Evolutionary conservation across 805 yeast species (phyloP).

Genomic region (Ogataea nitratoaversa): DNA sequence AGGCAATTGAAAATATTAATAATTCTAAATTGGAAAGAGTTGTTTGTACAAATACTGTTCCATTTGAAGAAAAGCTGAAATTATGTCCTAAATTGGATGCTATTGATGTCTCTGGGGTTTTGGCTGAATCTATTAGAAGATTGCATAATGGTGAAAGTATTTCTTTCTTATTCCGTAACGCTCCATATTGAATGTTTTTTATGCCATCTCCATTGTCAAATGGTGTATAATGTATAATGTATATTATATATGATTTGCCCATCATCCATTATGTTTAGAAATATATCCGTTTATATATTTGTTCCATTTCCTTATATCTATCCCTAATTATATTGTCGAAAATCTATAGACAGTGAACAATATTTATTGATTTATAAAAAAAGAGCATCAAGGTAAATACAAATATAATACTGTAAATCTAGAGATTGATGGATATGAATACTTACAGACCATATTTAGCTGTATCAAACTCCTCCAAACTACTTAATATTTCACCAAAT

Average conservation of each 20-base stretch:
- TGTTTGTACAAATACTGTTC: slow-evolving; percentile 78
- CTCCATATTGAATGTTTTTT: slow-evolving; percentile 48
- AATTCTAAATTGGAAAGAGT: slow-evolving; percentile 63
- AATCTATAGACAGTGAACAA: too few relatives aligned
- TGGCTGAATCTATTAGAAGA: slow-evolving; percentile 81
- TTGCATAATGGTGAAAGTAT: slow-evolving; percentile 85
- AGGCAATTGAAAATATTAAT: slow-evolving; percentile 67
- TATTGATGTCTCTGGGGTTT: slow-evolving; percentile 66
- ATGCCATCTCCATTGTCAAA: too few relatives aligned
- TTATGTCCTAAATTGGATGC: slow-evolving; percentile 60
- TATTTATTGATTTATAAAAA: too few relatives aligned
- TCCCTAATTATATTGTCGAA: too few relatives aligned
- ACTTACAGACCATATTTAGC: slow-evolving; percentile 39
- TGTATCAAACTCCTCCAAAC: slow-evolving; percentile 51
- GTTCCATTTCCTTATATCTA: too few relatives aligned
- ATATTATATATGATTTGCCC: too few relatives aligned
- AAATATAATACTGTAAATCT: too few relatives aligned
- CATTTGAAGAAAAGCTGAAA: slow-evolving; percentile 59
- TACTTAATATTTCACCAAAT: slow-evolving; percentile 52
- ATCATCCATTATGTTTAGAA: too few relatives aligned
- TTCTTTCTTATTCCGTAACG: slow-evolving; percentile 70
- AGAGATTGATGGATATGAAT: background rate
- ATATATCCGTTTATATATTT: too few relatives aligned
- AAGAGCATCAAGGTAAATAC: too few relatives aligned
- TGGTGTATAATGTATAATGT: too few relatives aligned